phyloP scores from a whole-genome alignment of 2,329 filamentous ascomycete species.

The Aspergillus tamarii region DNA sequence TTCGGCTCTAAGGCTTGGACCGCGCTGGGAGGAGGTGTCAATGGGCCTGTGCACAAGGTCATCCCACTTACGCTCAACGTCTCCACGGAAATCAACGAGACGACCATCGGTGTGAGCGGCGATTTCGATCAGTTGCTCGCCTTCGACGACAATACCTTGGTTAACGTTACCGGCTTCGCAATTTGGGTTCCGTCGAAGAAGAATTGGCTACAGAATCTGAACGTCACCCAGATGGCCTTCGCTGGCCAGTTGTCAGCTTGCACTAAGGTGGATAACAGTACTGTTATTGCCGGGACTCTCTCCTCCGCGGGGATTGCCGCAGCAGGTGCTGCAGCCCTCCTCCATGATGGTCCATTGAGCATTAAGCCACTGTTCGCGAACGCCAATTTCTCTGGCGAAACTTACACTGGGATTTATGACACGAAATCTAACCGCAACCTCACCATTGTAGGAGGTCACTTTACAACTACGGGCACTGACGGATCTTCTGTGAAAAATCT shows the following conservation, averaged over 20 bases:
- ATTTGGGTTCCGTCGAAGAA: constrained; percentile 84
- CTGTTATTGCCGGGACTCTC: constrained; percentile 82
- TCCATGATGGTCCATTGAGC: constrained; percentile 39
- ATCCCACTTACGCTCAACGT: constrained; percentile 80
- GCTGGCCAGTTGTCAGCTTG: constrained; percentile 73
- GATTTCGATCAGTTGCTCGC: constrained; percentile 73
- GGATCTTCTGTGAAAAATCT: constrained; percentile 78
- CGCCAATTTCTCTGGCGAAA: constrained; percentile 27
- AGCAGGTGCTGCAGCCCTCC: constrained; percentile 71
- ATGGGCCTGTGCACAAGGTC: constrained; percentile 74
- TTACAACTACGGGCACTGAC: constrained; percentile 70
- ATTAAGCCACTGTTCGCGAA: constrained; percentile 54
- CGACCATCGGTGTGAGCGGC: constrained; percentile 78
- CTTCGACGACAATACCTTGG: constrained; percentile 64
- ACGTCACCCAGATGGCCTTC: constrained; percentile 66
- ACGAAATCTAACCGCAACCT: constrained; percentile 71
- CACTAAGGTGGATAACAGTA: constrained; percentile 59
- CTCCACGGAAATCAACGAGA: constrained; percentile 68
- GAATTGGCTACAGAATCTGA: constrained; percentile 86
- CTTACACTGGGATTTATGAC: constrained; percentile 81
- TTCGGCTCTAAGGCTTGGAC: constrained; percentile 70
- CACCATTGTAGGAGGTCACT: constrained; percentile 87
- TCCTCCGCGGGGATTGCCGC: constrained; percentile 73
- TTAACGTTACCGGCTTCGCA: constrained; percentile 74
- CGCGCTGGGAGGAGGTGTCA: constrained; percentile 80